Evolutionary conservation across 73 alveolate species (phyloP).

Genomic region (Paramecium tetraurelia): DNA sequence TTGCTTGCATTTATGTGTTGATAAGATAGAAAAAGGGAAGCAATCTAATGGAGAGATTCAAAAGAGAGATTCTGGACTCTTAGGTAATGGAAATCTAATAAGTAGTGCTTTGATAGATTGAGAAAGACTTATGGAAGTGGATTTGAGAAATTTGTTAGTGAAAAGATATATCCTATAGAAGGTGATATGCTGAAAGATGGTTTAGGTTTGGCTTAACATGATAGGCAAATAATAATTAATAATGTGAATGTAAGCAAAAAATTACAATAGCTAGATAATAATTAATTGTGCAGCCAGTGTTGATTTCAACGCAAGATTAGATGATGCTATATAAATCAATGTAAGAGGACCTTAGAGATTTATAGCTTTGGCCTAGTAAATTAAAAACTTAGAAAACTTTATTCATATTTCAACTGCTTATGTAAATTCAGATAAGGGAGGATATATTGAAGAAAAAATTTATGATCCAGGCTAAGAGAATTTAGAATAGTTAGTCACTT

Average conservation of each 20-base stretch:
- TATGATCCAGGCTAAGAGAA: constrained; percentile 66
- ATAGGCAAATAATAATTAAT: constrained; percentile 49
- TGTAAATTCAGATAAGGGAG: constrained; percentile 71
- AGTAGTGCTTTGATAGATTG: constrained; percentile 67
- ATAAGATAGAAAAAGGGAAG: constrained; percentile 68
- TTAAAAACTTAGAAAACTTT: constrained; percentile 62
- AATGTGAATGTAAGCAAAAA: constrained; percentile 53
- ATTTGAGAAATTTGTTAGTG: constrained; percentile 59
- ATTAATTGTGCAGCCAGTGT: constrained; percentile 80
- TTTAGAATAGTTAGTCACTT: constrained; percentile 54
- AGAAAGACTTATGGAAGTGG: constrained; percentile 63
- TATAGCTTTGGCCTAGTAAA: constrained; percentile 69
- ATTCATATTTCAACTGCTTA: constrained; percentile 77
- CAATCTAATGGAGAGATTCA: constrained; percentile 70
- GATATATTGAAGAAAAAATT: constrained; percentile 87
- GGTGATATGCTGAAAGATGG: constrained; percentile 64
- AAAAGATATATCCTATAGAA: constrained; percentile 69
- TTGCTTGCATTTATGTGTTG: constrained; percentile 66
- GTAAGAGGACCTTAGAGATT: constrained; percentile 76
- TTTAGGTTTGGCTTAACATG: constrained; percentile 65
- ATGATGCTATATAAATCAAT: constrained; percentile 73
- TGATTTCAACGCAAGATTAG: constrained; percentile 78
- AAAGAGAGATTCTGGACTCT: constrained; percentile 77
- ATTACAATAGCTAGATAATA: constrained; percentile 38
- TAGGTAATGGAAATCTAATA: neutral